A percentile compares a stretch with the other conserved stretches of the same genome.
phyloP scores from a whole-genome alignment of 306 rosid genomes.

The Datisca glomerata region DNA sequence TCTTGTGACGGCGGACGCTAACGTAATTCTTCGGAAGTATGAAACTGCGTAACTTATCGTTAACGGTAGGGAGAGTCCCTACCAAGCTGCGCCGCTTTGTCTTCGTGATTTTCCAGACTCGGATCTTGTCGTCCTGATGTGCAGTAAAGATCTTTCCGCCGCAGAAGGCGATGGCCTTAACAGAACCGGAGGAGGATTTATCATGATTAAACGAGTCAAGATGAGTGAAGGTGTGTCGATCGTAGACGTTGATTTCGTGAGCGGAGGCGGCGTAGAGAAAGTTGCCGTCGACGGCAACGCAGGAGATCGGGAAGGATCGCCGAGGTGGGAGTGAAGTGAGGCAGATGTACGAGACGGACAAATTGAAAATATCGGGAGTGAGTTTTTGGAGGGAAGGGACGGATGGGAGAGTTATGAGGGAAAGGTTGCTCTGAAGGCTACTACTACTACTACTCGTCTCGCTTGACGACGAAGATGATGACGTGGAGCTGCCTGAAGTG shows the following conservation, averaged over 20 bases:
- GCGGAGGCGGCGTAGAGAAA: constrained; percentile 60
- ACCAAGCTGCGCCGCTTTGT: constrained; percentile 18
- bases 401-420: constrained; percentile 71
- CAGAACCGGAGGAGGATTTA: constrained; percentile 47
- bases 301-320: constrained; percentile 39
- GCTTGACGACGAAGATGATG: constrained; percentile 16
- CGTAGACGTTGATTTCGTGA: constrained; percentile 60
- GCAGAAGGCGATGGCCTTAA: constrained; percentile 44
- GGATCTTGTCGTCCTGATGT: constrained; percentile 78
- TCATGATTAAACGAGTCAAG: constrained; percentile 29
- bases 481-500: constrained; percentile 1
- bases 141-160: constrained; percentile 37
- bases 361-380: constrained; percentile 20
- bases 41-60: constrained; percentile 60
- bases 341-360: constrained; percentile 32
- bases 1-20: constrained; percentile 59
- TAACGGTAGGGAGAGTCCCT: constrained; percentile 57
- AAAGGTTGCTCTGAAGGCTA: constrained; percentile 37
- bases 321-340: constrained; percentile 26
- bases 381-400: constrained; percentile 67
- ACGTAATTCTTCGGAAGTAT: constrained; percentile 56
- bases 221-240: constrained; percentile 18
- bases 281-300: constrained; percentile 35
- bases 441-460: constrained; percentile 10
- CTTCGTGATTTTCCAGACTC: constrained; percentile 37